A percentile compares a stretch with the other conserved stretches of the same genome.
These are phyloP conservation scores for Suillus brevipes DNA, from an alignment of 768 basidiomycete genomes.

Conservation along the genomic window DNA sequence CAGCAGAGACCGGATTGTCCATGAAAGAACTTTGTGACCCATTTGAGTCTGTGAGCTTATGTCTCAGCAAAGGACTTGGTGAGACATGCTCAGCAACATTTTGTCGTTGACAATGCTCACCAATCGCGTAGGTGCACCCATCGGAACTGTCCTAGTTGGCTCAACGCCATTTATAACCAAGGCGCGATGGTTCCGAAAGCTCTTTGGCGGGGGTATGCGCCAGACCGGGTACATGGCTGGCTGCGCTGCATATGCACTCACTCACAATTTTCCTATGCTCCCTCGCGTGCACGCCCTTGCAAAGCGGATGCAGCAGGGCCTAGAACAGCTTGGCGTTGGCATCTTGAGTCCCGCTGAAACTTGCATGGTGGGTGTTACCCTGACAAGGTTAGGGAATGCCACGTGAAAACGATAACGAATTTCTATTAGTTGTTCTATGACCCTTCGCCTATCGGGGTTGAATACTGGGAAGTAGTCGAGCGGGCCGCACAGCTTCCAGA, in stretches of 20 bases:
- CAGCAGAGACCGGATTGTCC: slow-evolving; percentile 64
- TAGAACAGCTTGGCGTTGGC: slow-evolving; percentile 67
- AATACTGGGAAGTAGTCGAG: slow-evolving; percentile 63
- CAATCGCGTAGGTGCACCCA: slow-evolving; percentile 54
- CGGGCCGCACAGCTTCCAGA: slow-evolving; percentile 56
- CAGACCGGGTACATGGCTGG: slow-evolving; percentile 83
- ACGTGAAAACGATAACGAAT: neutral
- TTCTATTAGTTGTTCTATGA: slow-evolving; percentile 70
- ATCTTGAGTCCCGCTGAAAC: slow-evolving; percentile 79
- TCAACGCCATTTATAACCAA: slow-evolving; percentile 68
- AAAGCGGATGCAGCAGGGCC: slow-evolving; percentile 59
- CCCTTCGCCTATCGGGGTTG: slow-evolving; percentile 63
- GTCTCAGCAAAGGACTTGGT: slow-evolving; percentile 95
- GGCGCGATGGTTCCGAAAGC: slow-evolving; percentile 83
- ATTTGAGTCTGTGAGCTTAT: slow-evolving; percentile 87
- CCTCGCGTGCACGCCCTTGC: slow-evolving; percentile 69
- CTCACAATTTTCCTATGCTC: slow-evolving; percentile 75
- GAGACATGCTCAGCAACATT: slow-evolving; percentile 15
- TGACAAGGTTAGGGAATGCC: too few species aligned
- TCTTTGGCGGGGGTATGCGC: slow-evolving; percentile 90
- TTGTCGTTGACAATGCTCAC: neutral
- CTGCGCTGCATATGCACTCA: slow-evolving; percentile 78
- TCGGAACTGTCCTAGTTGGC: slow-evolving; percentile 81
- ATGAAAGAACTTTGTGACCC: slow-evolving; percentile 81
- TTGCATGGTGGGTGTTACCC: slow-evolving; percentile 64